Evolutionary conservation across 352 stramenopile species (phyloP), one percentile per base, ranked within the genome.

Genomic region (Phytophthora sojae): DNA sequence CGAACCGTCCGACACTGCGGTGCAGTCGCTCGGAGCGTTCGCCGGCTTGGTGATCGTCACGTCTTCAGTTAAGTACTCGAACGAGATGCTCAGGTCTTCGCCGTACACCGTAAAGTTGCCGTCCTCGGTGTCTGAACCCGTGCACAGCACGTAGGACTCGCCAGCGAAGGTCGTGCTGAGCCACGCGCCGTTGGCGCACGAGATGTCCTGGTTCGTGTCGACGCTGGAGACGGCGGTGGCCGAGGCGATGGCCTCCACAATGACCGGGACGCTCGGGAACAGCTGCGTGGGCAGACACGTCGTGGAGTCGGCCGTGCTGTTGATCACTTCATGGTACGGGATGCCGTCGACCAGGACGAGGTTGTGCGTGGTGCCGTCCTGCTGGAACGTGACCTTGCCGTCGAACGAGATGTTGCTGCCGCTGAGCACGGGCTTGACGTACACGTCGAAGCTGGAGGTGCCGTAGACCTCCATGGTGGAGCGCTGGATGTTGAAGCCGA

Each of bases 381-480:
- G 69, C 35, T 73, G 53, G 57, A 83, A 79, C 7, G 66, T 70
- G 17, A 73, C 70, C 14, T 77, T 73, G 51, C 75, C 82, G 45
- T 90, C 79, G 61, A 90, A 88, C 0, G 69, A 65, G 51, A 66
- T 63, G 59, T 73, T 75, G 62, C 49, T 57, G 7, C 59, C 64
- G 11, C 54, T 70, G 2, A 79, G 50, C 2, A 78, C 64, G 8
- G 75, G 79, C 50, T 79, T 83, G 14, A 84, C 75, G 61, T 85
- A 76, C 32, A 88, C 66, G 25, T 82, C 70, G 15, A 89, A 86
- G 53, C 57, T 69, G 52, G 71, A 73, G 35, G 76, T 39, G n/a
- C 79, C 77, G 54, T 89, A 81, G 45, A 88, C 68, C 14, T 74
- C 68, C 80, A 91, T 89, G 19, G 80, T 78, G 52, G 64, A 73